Evolutionary conservation across 2,329 filamentous ascomycete species (phyloP), one percentile per base, ranked within the genome.

Genomic region (Cryphonectria nitschkei): DNA sequence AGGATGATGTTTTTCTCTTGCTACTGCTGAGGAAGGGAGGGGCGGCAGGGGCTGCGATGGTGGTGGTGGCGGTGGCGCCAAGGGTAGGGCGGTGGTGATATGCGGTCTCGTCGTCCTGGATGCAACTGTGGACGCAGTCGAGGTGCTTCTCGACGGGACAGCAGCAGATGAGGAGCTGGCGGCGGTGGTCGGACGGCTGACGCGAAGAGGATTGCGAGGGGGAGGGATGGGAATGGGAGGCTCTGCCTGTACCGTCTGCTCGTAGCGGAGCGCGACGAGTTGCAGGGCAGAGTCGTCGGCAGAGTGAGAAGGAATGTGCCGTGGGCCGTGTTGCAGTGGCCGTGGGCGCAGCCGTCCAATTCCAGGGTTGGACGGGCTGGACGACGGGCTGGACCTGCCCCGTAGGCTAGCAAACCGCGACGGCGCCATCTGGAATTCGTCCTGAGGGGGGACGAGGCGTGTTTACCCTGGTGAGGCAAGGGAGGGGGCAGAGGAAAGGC

Each of bases 211-310:
- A 77, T 79, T 82, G 76, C 82, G 81, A 73, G 84, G 83, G 65
- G 84, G 77, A 67, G 78, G 77, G 71, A 88, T 79, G 62, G 85
- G 84, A 73, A 89, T 87, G 50, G 88, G 89, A 71, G 86, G 86
- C 78, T 87, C 85, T 64, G 86, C 86, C 75, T 86, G 84, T 66
- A 85, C 80, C 50, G 87, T 88, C 78, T 90, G 85, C 76, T 91
- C 89, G 80, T 91, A 90, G 70, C 87, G 86, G 69, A 90, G 76
- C 64, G 84, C 84, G 71, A 90, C 82, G 11, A 68, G 41, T 8
- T 68, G 67, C 75, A 90, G 78, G 74, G 79, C 80, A 58, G 82
- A 79, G 74, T 87, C 86, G 76, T 86, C 84, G 60, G 65, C 52
- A 32, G 65, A 63, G 37, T 46, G 68, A 58, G 65, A 52, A 63